A percentile compares a stretch with the other conserved stretches of the same genome.
Conservation (phyloP, 108 stramenopile species). For the Conticribra weissflogii region DNA sequence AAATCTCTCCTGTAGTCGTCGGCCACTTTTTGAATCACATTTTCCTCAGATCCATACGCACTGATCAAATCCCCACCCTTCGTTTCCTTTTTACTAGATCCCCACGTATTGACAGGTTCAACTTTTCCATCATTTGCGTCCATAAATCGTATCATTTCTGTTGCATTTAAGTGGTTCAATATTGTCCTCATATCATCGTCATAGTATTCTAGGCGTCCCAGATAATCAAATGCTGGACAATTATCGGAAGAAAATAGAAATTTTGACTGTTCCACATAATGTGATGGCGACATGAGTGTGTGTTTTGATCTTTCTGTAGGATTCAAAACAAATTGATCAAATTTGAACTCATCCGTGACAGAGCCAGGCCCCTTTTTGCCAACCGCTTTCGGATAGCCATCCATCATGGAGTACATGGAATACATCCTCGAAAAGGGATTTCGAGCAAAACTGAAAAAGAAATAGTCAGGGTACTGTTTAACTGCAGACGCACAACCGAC, state of each 20-base stretch:
- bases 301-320: constrained; percentile 20
- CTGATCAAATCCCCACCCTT: constrained; percentile 24
- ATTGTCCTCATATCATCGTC: constrained; percentile 45
- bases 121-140: constrained; percentile 29
- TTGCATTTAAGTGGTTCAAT: constrained; percentile 36
- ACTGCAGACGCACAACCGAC: constrained; percentile 22
- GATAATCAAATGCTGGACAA: constrained; percentile 44
- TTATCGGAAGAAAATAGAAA: constrained; percentile 27
- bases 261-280: constrained; percentile 24
- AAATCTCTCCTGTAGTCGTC: constrained; percentile 29
- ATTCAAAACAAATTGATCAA: constrained; percentile 42
- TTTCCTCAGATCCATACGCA: constrained; percentile 20
- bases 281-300: constrained; percentile 28
- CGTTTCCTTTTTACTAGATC: constrained; percentile 26
- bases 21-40: constrained; percentile 28
- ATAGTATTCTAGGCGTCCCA: constrained; percentile 42
- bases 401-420: constrained; percentile 44
- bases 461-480: constrained; percentile 39
- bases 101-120: constrained; percentile 38
- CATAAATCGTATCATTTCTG: constrained; percentile 20
- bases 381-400: constrained; percentile 25
- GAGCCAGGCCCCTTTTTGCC: neutral
- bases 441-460: constrained; percentile 48
- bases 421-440: constrained; percentile 54
- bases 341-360: constrained; percentile 34